A percentile compares a stretch with the other conserved stretches of the same genome.
These are phyloP conservation scores for Polyporus arcularius DNA, from an alignment of 768 basidiomycete genomes.

Conservation along the genomic window DNA sequence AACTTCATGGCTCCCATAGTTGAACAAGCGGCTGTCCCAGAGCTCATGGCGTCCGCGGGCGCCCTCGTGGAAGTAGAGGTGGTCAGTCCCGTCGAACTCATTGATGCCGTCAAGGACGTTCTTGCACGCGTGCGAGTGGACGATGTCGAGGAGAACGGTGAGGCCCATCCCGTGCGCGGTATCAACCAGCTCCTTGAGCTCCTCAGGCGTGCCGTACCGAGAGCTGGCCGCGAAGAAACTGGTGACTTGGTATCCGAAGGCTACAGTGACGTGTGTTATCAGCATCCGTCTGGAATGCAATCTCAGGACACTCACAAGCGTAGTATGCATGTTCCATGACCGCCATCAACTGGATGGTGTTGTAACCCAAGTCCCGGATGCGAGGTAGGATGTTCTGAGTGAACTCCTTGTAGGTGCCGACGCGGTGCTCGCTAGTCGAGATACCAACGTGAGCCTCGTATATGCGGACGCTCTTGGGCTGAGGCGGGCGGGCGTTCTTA, in stretches of 20 bases:
- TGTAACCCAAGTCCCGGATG: slow-evolving; percentile 92
- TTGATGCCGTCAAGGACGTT: slow-evolving; percentile 96
- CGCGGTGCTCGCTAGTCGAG: slow-evolving; percentile 81
- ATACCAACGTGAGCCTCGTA: slow-evolving; percentile 99
- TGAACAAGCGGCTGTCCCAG: slow-evolving; percentile 98
- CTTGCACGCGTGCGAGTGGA: slow-evolving; percentile 98
- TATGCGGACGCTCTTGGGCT: slow-evolving; percentile 70
- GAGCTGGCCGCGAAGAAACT: slow-evolving; percentile 97
- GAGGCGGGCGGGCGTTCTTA: slow-evolving; percentile 73
- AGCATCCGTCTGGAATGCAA: not conserved
- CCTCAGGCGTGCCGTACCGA: slow-evolving; percentile 94
- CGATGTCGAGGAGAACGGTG: slow-evolving; percentile 92
- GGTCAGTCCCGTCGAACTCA: slow-evolving; percentile 95
- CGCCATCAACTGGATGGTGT: slow-evolving; percentile 97
- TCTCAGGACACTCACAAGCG: slow-evolving; percentile 64
- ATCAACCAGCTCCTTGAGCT: slow-evolving; percentile 93
- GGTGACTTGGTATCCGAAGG: slow-evolving; percentile 98
- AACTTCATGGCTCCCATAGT: slow-evolving; percentile 94
- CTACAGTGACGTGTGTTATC: slow-evolving; percentile 39
- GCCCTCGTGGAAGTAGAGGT: slow-evolving; percentile 96
- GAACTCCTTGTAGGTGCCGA: slow-evolving; percentile 97
- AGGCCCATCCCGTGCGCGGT: slow-evolving; percentile 93
- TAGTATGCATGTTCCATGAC: slow-evolving; percentile 99
- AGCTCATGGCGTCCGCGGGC: slow-evolving; percentile 89
- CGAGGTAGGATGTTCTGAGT: slow-evolving; percentile 80